Evolutionary conservation across 2,329 filamentous ascomycete species (phyloP).

Genomic region (Claviceps paspali): DNA sequence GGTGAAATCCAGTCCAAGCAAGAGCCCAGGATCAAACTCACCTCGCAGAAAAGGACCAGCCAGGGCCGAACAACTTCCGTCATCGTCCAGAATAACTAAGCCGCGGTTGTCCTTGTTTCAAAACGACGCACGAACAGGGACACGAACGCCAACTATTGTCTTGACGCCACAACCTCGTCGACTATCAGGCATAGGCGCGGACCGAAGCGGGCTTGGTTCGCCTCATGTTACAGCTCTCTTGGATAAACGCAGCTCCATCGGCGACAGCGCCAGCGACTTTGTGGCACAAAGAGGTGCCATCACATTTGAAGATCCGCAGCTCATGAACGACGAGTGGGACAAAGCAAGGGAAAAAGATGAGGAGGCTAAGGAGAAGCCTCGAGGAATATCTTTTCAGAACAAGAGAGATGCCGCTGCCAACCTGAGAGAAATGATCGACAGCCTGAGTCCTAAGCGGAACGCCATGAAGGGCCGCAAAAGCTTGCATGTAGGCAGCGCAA

Average conservation of each 20-base stretch:
- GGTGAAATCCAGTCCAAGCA: slow-evolving; percentile 3
- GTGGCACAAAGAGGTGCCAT: slow-evolving; percentile 37
- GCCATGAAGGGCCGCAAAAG: slow-evolving; percentile 55
- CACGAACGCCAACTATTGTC: slow-evolving; percentile 46
- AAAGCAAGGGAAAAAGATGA: slow-evolving; percentile 43
- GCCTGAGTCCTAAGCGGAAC: slow-evolving; percentile 61
- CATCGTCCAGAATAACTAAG: slow-evolving; percentile 10
- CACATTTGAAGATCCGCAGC: slow-evolving; percentile 49
- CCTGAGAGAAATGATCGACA: slow-evolving; percentile 63
- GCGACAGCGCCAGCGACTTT: slow-evolving; percentile 49
- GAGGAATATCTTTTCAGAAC: slow-evolving; percentile 26
- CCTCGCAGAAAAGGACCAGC: slow-evolving; percentile 5
- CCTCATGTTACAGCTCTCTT: slow-evolving; percentile 58
- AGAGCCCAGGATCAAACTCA: slow-evolving; percentile 7
- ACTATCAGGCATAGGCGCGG: slow-evolving; percentile 54
- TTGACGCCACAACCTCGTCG: slow-evolving; percentile 35
- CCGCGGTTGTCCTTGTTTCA: slow-evolving; percentile 32
- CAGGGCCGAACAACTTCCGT: slow-evolving; percentile 8
- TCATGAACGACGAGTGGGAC: slow-evolving; percentile 48
- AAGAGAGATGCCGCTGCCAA: slow-evolving; percentile 50
- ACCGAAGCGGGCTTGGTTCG: slow-evolving; percentile 57
- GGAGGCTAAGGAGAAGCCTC: slow-evolving; percentile 42
- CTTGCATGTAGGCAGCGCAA: slow-evolving; percentile 59
- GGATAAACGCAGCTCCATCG: slow-evolving; percentile 55
- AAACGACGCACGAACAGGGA: slow-evolving; percentile 35